These are phyloP conservation scores for Myxozyma neglecta DNA, from an alignment of 805 yeast genomes.

Conservation along the genomic window DNA sequence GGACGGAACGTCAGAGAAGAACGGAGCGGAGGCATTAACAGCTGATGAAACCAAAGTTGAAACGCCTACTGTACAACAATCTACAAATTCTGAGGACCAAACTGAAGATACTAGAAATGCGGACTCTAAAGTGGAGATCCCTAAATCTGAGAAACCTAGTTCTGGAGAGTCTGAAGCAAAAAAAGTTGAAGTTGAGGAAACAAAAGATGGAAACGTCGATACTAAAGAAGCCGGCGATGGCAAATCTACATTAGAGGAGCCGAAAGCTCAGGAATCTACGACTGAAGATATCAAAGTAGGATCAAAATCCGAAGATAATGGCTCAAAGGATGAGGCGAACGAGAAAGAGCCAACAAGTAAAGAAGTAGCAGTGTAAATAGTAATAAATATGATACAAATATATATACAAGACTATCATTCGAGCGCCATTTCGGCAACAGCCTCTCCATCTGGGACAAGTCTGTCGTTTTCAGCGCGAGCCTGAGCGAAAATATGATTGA, in stretches of 20 bases:
- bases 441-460: slow-evolving; percentile 1
- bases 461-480: slow-evolving; percentile 30
- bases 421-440: background rate
- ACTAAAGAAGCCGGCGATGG: background rate
- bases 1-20: too few relatives aligned
- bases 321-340: background rate
- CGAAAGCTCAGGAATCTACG: background rate
- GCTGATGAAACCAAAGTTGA: too few relatives aligned
- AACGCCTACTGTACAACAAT: too few relatives aligned
- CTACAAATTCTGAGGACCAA: too few relatives aligned
- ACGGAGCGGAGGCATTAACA: too few relatives aligned
- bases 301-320: too few relatives aligned
- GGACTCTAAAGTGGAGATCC: too few relatives aligned
- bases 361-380: background rate
- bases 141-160: too few relatives aligned
- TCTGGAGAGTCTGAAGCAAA: too few relatives aligned
- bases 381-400: background rate
- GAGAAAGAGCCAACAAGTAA: too few relatives aligned
- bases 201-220: background rate
- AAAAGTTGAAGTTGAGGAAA: background rate
- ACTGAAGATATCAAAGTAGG: background rate
- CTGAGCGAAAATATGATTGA: slow-evolving; percentile 20
- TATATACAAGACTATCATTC: slow-evolving; percentile 2
- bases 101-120: too few relatives aligned
- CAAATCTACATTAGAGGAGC: background rate